A percentile compares a stretch with the other conserved stretches of the same genome.
Conservation (phyloP, 108 stramenopile species). For the Fistulifera pelliculosa region DNA sequence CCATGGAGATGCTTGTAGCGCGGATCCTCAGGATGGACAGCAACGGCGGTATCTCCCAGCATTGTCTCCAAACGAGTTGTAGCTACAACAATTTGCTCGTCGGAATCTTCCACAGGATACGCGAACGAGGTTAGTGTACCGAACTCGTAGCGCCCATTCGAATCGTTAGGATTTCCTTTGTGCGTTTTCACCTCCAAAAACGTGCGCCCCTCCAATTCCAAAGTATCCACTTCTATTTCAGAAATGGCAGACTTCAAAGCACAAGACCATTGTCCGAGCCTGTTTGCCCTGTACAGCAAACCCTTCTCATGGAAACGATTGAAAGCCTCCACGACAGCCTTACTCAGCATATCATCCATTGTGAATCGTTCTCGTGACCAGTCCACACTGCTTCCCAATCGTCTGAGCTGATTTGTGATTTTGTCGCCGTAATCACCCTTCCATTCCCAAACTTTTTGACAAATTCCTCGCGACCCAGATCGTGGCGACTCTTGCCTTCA, state of each 20-base stretch:
- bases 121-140: slow-evolving; percentile 94
- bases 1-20: slow-evolving; percentile 97
- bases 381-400: slow-evolving; percentile 89
- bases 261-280: slow-evolving; percentile 97
- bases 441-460: slow-evolving; percentile 98
- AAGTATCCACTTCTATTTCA: slow-evolving; percentile 97
- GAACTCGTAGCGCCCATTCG: slow-evolving; percentile 95
- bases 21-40: slow-evolving; percentile 95
- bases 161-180: slow-evolving; percentile 82
- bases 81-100: slow-evolving; percentile 94
- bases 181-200: slow-evolving; percentile 94
- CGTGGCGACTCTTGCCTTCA: slow-evolving; percentile 84
- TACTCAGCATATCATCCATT: slow-evolving; percentile 95
- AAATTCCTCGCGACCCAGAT: slow-evolving; percentile 94
- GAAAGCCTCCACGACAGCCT: slow-evolving; percentile 89
- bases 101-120: slow-evolving; percentile 88
- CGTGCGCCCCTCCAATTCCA: slow-evolving; percentile 90
- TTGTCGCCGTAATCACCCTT: slow-evolving; percentile 90
- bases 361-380: slow-evolving; percentile 97
- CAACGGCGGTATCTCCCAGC: slow-evolving; percentile 98
- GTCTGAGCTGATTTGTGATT: slow-evolving; percentile 88
- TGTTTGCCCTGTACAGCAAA: slow-evolving; percentile 89
- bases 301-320: slow-evolving; percentile 93
- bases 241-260: slow-evolving; percentile 96
- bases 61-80: slow-evolving; percentile 99